Evolutionary conservation across 208 protist species (phyloP), one percentile per base, ranked within the genome.

Genomic region (Leishmania braziliensis): DNA sequence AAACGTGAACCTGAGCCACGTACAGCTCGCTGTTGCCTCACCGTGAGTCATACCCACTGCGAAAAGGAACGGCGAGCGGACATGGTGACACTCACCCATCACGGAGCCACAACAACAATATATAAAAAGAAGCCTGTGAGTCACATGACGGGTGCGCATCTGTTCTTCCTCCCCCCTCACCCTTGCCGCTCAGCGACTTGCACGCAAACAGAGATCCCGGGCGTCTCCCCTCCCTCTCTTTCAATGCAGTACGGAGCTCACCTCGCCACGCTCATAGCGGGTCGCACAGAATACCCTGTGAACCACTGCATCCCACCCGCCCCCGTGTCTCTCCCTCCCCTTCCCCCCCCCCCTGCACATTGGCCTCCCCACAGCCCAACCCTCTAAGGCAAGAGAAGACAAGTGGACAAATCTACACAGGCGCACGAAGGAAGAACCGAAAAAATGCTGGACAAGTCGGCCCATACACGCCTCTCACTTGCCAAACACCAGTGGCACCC

Each of bases 381-480:
- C 4, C 5, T 26, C n/a, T 50, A 73, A 9, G 29, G 73, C 77
- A 12, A 86, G 78, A 18, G 12, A 62, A 72, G 36, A 79, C 18
- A 79, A 73, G 62, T 62, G 50, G 51, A 16, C 33, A n/a, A 26
- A 72, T 72, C 43, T 43, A 20, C 20, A 51, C 68, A 43, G 23
- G 23, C 3, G 9, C 43, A 72, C 68, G 53, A 26, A 18, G 23
- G 26, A 23, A n/a, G 29, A 46, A 51, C 3, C 18, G 8, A 26
- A n/a, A 50, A 72, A 50, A 51, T 3, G 23, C 18, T 23, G 23
- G 33, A 51, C 20, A 5, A 16, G 43, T 39, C 12, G 18, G 3
- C 10, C 5, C 23, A 29, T 43, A 50, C 29, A 50, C 23, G 16
- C 43, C 23, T 50, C 0, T 51, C 23, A 33, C 33, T 4, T 16